Conservation (phyloP, 208 protist species). For the Crithidia thermophila region DNA sequence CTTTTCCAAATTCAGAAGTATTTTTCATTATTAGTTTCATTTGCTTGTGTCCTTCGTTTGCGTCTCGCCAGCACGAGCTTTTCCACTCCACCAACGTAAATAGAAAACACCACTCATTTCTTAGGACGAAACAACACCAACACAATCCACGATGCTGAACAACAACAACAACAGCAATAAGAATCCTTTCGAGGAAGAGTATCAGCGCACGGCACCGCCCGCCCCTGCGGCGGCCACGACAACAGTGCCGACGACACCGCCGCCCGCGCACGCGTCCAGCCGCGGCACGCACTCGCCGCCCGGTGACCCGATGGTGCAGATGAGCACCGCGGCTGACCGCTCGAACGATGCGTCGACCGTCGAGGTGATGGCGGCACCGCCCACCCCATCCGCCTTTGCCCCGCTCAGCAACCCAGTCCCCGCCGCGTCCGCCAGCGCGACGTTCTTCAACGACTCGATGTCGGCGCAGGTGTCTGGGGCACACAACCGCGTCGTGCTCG, state of each 20-base stretch:
- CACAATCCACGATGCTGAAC: constrained; percentile 27
- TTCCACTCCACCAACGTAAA: no score
- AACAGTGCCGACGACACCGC: background rate
- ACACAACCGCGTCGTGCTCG: constrained; percentile 34
- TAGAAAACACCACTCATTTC: no score
- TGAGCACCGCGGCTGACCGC: background rate
- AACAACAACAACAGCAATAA: constrained; percentile 8
- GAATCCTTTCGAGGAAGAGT: constrained; percentile 35
- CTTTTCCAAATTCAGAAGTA: no score
- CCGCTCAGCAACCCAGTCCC: constrained; percentile 7
- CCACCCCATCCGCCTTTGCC: background rate
- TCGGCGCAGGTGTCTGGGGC: constrained; percentile 5
- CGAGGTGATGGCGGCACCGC: background rate
- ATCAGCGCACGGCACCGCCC: constrained; percentile 18
- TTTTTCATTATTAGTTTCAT: no score
- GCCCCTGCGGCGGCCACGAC: background rate
- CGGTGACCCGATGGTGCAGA: background rate
- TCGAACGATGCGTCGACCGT: background rate
- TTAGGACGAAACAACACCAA: no score
- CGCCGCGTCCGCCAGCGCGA: background rate
- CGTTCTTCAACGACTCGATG: constrained; percentile 20
- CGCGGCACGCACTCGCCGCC: background rate
- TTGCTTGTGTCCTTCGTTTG: no score
- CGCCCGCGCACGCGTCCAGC: background rate
- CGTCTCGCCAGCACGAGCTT: no score